Conservation (phyloP, 2,329 filamentous ascomycete species). For the Fusarium xyrophilum region DNA sequence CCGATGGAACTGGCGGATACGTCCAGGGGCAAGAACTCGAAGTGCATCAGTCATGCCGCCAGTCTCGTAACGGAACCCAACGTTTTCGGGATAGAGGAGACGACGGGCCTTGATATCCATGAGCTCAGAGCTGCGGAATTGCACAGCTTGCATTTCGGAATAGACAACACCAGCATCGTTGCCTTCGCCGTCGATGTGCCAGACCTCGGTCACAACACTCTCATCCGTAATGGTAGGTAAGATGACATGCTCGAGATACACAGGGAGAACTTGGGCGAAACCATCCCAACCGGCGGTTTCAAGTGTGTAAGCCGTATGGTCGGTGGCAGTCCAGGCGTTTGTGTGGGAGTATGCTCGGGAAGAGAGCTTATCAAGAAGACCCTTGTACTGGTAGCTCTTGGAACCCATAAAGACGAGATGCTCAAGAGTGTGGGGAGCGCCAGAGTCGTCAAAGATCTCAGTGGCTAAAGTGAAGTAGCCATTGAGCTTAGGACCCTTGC, state of each 20-base stretch:
- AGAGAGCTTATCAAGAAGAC: conserved; percentile 90
- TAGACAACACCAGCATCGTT: conserved; percentile 98
- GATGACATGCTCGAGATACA: conserved; percentile 94
- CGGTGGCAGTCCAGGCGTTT: conserved; percentile 96
- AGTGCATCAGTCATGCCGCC: conserved; percentile 95
- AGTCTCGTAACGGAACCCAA: conserved; percentile 97
- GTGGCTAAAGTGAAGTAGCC: conserved; percentile 96
- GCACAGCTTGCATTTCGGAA: conserved; percentile 97
- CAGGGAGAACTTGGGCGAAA: conserved; percentile 90
- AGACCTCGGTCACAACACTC: conserved; percentile 92
- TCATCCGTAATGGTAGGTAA: conserved; percentile 91
- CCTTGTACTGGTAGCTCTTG: conserved; percentile 92
- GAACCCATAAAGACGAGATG: conserved; percentile 90
- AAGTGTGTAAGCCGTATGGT: conserved; percentile 95
- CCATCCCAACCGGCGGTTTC: conserved; percentile 97
- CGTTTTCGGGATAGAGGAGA: conserved; percentile 83
- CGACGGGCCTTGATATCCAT: conserved; percentile 85
- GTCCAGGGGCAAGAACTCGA: conserved; percentile 82
- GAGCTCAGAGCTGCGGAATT: conserved; percentile 82
- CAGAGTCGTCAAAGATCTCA: conserved; percentile 97
- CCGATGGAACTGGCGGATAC: conserved; percentile 92
- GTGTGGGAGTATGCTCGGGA: conserved; percentile 92
- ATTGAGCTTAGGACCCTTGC: conserved; percentile 91
- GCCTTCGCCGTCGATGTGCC: conserved; percentile 91
- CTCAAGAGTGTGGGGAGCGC: conserved; percentile 86